These are phyloP conservation scores for Malus fusca DNA, from an alignment of 306 rosid species.

Conservation along the genomic window DNA sequence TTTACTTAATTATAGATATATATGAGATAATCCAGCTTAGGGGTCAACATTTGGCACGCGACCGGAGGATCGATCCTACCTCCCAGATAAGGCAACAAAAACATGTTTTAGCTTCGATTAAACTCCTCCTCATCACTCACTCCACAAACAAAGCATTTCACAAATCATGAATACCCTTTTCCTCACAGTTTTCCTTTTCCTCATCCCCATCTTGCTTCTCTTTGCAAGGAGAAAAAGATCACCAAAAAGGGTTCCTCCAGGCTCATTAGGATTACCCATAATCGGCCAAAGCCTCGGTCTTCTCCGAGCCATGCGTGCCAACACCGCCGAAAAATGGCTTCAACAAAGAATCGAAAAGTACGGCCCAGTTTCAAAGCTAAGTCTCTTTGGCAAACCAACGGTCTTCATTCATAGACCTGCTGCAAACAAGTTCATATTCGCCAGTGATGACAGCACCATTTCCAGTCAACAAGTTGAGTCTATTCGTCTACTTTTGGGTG, in stretches of 20 bases:
- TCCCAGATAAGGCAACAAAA: neutral
- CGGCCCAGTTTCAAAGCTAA: conserved; percentile 66
- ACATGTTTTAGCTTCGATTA: neutral
- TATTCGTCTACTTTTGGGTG: conserved; percentile 42
- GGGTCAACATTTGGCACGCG: no score
- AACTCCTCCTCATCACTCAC: neutral
- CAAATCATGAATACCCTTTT: conserved; percentile 29
- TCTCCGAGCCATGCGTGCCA: conserved; percentile 50
- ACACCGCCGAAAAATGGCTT: conserved; percentile 62
- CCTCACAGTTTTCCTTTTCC: conserved; percentile 23
- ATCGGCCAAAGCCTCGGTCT: conserved; percentile 60
- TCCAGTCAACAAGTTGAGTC: conserved; percentile 46
- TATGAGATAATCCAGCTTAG: no score
- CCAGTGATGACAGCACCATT: conserved; percentile 1
- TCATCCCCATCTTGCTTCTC: conserved; percentile 39
- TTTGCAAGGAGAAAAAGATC: conserved; percentile 32
- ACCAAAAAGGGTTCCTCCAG: conserved; percentile 56
- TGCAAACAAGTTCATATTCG: conserved; percentile 61
- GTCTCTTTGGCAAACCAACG: conserved; percentile 65
- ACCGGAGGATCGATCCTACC: no score
- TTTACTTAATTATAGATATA: no score
- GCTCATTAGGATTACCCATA: conserved; percentile 62
- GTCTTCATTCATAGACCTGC: conserved; percentile 61
- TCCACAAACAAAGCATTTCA: neutral
- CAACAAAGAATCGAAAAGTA: conserved; percentile 44